Base-by-base conservation (phyloP, 768 basidiomycete genomes). In the Guyanaporus albipodus region DNA sequence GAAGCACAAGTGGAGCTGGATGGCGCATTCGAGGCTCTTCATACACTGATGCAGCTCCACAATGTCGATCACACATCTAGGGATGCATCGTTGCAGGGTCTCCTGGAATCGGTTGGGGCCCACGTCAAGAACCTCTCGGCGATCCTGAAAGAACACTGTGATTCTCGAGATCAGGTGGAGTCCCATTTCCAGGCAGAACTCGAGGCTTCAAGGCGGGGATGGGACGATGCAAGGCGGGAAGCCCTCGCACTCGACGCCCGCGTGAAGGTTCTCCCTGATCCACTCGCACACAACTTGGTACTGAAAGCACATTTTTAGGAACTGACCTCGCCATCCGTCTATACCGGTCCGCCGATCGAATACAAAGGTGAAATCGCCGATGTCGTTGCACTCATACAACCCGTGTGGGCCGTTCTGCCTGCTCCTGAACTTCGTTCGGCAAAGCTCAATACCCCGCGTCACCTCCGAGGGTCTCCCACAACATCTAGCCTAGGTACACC, bases 371-470 rank as follows among this genome's bases (percentile, higher is more conserved):
- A 84, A 37, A 72, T 78, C 15, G 71, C 73, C 21, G 74, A 76
- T 7, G 71, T 90, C 50, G 71, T 82, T 29, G 71, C 81, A 6
- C 63, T 83, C 18, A 76, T 95, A 24, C 76, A 76, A 41, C 80
- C 87, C 9, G 57, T 95, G 19, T 98, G 92, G 91, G 67, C 75
- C 5, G 73, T 85, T 32, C 77, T 97, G 0, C 93, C 93, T 10
- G 87, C 91, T 2, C 82, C 88, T 9, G 89, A 93, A 66, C 78
- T 83, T 11, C 86, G 94, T 23, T 83, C 80, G 1, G 68, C 80
- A 40, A 86, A 80, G 57, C 77, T 86, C 53, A 69, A 64, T 33
- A 59, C 62, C 46, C 72, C 67, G 38, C 74, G 75, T 45, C 67
- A 68, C 41, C 77, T 75, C 68, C 79, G 75, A 34, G 74, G 76